Evolutionary conservation across 169 alveolate genomes (phyloP).

Genomic region (Cryptosporidium ubiquitum): DNA sequence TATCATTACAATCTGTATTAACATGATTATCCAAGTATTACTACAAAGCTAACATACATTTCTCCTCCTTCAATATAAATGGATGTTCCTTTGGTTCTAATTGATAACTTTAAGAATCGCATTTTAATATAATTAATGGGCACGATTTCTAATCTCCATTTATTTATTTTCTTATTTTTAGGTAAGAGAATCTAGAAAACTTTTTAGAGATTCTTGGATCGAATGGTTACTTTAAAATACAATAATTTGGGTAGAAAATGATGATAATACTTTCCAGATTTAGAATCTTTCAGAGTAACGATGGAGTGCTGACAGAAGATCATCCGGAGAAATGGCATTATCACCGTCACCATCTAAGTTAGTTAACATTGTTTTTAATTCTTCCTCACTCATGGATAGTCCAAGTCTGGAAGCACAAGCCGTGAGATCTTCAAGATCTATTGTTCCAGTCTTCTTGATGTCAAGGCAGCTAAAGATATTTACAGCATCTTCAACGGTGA

Average conservation of each 20-base stretch:
- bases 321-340: slow-evolving; percentile 82
- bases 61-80: background rate
- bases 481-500: slow-evolving; percentile 70
- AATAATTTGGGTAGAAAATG: background rate
- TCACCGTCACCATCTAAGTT: slow-evolving; percentile 85
- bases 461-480: slow-evolving; percentile 60
- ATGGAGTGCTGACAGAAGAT: slow-evolving; percentile 74
- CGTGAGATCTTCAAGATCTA: slow-evolving; percentile 54
- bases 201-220: background rate
- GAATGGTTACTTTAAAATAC: background rate
- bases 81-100: background rate
- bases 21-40: background rate
- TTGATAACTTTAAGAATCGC: background rate
- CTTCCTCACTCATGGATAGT: slow-evolving; percentile 84
- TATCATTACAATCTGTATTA: background rate
- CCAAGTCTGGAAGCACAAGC: slow-evolving; percentile 80
- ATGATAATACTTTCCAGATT: background rate
- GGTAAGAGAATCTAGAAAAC: background rate
- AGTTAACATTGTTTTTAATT: slow-evolving; percentile 82
- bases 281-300: slow-evolving; percentile 69
- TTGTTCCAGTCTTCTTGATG: slow-evolving; percentile 64
- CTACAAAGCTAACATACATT: background rate
- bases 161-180: background rate
- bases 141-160: background rate
- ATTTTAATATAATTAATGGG: background rate